phyloP scores from a whole-genome alignment of 163 green algal genomes.

The Volvox carteri region DNA sequence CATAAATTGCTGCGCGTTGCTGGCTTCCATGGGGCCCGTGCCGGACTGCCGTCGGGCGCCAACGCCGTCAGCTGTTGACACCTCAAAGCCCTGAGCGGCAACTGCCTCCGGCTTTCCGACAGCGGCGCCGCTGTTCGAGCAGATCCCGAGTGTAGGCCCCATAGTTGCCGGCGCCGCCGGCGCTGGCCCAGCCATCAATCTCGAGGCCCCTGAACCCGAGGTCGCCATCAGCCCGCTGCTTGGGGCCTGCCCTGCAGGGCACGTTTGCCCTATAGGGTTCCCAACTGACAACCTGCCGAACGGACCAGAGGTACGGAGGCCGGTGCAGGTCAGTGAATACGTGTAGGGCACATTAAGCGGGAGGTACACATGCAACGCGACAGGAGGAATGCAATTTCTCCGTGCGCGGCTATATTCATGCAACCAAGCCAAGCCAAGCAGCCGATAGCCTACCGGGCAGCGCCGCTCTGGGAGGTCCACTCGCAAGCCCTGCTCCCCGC shows the following conservation, averaged over 20 bases:
- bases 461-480: not conserved
- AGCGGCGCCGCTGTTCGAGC: not conserved
- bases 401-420: not conserved
- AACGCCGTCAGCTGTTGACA: not conserved
- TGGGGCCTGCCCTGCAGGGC: too few relatives aligned
- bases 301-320: not conserved
- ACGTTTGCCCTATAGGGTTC: not conserved
- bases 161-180: not conserved
- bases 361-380: not conserved
- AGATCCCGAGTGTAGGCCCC: not conserved
- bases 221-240: not conserved
- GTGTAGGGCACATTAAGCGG: not conserved
- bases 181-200: not conserved
- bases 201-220: not conserved
- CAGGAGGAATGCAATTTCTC: too few relatives aligned
- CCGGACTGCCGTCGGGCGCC: not conserved
- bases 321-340: not conserved
- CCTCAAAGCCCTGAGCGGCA: not conserved
- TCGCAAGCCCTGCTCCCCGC: slow-evolving; percentile 25
- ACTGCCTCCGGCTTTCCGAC: not conserved
- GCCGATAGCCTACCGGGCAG: slow-evolving; percentile 19
- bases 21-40: not conserved
- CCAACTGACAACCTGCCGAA: not conserved
- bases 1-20: slow-evolving; percentile 29
- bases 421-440: not conserved